These are phyloP conservation scores for Diospyros lotus DNA, from an alignment of 148 eudicot genomes.

Conservation along the genomic window DNA sequence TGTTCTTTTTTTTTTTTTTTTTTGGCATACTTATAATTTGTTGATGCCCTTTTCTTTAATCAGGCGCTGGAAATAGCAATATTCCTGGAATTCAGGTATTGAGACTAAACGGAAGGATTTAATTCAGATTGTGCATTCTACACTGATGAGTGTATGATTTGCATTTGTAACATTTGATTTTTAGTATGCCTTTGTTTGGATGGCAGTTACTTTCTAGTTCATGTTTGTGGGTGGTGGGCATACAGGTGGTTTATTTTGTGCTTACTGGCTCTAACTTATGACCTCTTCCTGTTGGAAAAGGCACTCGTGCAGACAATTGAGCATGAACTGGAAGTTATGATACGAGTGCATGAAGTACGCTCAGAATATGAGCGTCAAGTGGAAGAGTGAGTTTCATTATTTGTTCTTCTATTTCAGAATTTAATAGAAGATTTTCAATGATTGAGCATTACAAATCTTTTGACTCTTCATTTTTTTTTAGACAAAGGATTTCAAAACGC, in stretches of 20 bases:
- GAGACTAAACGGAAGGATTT: no score
- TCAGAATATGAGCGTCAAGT: constrained; percentile 16
- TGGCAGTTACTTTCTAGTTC: constrained; percentile 32
- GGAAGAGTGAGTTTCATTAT: constrained; percentile 1
- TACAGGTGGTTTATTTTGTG: constrained; percentile 34
- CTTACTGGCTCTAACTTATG: constrained; percentile 2
- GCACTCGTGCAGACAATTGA: constrained; percentile 17
- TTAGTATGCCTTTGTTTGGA: no score
- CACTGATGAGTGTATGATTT: constrained; percentile 18
- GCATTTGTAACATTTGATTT: no score
- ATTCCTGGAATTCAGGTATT: no score
- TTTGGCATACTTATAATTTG: not conserved
- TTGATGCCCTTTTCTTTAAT: not conserved
- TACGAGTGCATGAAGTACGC: constrained; percentile 20
- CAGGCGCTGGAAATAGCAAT: not conserved
- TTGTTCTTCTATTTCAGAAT: not conserved
- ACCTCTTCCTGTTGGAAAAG: constrained; percentile 4
- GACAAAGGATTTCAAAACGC: not conserved
- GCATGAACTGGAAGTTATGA: constrained; percentile 24
- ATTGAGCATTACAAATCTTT: not conserved
- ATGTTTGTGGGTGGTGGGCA: constrained; percentile 74
- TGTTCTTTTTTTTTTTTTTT: not conserved
- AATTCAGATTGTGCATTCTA: not conserved
- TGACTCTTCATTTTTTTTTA: not conserved
- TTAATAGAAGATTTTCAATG: no score